phyloP scores from a whole-genome alignment of 257 asterid genomes.

The Anisodus tanguticus region DNA sequence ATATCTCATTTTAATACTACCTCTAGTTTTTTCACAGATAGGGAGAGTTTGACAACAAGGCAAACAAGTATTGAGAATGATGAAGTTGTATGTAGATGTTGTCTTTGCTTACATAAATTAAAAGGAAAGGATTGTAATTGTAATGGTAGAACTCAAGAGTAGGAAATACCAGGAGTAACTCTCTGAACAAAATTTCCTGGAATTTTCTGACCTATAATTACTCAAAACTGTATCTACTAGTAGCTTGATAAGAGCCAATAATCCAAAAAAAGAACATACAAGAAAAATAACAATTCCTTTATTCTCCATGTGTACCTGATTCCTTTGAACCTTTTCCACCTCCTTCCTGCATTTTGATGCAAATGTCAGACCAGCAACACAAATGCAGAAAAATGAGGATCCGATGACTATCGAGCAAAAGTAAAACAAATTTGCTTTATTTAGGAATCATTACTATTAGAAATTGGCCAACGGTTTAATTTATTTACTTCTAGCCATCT shows the following conservation, averaged over 20 bases:
- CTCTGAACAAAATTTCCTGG: slow-evolving; percentile 72
- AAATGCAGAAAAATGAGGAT: not conserved
- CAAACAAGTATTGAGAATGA: not conserved
- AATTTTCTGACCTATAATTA: slow-evolving; percentile 46
- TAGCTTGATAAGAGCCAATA: slow-evolving; percentile 53
- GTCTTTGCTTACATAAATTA: slow-evolving; percentile 38
- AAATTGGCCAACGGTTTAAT: not conserved
- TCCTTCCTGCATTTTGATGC: slow-evolving; percentile 60
- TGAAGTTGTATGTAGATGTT: slow-evolving; percentile 18
- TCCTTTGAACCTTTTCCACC: slow-evolving; percentile 59
- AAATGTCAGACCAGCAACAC: not conserved
- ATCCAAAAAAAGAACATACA: slow-evolving; percentile 60
- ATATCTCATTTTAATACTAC: not conserved
- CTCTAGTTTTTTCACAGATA: not conserved
- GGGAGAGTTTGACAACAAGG: not conserved
- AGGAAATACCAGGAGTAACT: slow-evolving; percentile 77
- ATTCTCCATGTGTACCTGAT: slow-evolving; percentile 79
- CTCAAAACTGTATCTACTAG: slow-evolving; percentile 48
- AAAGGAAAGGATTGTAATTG: slow-evolving; percentile 57
- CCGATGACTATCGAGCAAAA: not conserved
- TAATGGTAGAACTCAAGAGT: slow-evolving; percentile 55
- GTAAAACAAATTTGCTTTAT: not conserved
- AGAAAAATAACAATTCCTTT: slow-evolving; percentile 75
- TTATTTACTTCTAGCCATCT: not conserved
- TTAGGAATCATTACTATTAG: not conserved